Evolutionary conservation across 2,329 filamentous ascomycete genomes (phyloP), one percentile per base, ranked within the genome.

Genomic region (Alternaria ventricosa): DNA sequence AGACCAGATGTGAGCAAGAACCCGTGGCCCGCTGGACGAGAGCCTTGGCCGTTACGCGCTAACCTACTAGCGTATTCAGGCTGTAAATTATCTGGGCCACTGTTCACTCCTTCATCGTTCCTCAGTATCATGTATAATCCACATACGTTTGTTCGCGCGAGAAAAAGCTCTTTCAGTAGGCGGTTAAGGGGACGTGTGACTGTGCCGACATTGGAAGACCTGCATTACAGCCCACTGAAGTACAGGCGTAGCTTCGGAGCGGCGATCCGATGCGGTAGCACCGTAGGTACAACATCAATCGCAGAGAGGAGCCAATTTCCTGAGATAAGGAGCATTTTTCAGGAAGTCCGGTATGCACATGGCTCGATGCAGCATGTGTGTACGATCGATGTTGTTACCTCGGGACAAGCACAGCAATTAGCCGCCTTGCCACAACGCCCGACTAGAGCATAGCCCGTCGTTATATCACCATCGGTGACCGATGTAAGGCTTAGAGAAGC

Each of bases 211-310:
- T 22, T 30, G 20, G 12, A 25, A 41, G 6, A 22, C 30, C 20
- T 41, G 49, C 30, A 41, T 41, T 5, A 25, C 15, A 53, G 51
- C 30, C 30, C 51, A 49, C 27, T 23, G n/a, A 4, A 33, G 43
- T 45, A 25, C 45, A 56, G 30, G 23, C 51, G 22, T 49, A 30
- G 43, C 25, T 18, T 50, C 58, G 58, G 58, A 60, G 44, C 13
- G 20, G 46, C 22, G 44, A 51, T 28, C 46, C 12, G 33, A 51
- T 57, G 33, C n/a, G 36, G 54, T 18, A 51, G 45, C 44, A 57
- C 53, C 43, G 23, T 33, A 36, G 9, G 30, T 51, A 25, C 27
- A 55, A 50, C 27, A 57, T 51, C 18, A 46, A 51, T 20, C n/a
- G 23, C 18, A 45, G 45, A n/a, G 15, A 25, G 30, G 1, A 44